Evolutionary conservation across 441 rosid genomes (phyloP).

Genomic region (Metrosideros polymorpha): DNA sequence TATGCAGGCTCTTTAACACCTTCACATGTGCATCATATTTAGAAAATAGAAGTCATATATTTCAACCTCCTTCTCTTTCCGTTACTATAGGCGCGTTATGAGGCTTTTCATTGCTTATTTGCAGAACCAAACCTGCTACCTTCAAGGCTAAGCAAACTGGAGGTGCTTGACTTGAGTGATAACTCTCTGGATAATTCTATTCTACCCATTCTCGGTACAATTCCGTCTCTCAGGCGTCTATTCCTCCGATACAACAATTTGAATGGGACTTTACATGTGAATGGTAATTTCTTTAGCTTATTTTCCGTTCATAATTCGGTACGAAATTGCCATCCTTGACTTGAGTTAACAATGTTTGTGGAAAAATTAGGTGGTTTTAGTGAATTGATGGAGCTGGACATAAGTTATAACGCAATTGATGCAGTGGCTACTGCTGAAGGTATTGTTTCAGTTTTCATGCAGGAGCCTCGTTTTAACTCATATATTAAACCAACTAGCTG

Average conservation of each 20-base stretch:
- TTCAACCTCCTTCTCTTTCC: not conserved
- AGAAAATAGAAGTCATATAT: not conserved
- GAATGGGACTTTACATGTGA: not conserved
- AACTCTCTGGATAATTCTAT: not conserved
- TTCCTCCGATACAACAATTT: too few species aligned
- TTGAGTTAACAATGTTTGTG: not conserved
- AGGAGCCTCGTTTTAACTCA: accelerated
- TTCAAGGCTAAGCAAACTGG: not conserved
- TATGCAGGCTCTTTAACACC: not conserved
- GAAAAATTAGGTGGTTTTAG: not conserved
- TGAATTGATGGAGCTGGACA: not conserved
- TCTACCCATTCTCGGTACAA: accelerated
- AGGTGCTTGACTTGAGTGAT: accelerated
- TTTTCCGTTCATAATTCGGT: accelerated
- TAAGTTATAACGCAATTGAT: not conserved
- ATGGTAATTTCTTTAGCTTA: not conserved
- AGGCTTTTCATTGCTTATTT: not conserved
- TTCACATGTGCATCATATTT: not conserved
- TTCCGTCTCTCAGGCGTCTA: not conserved
- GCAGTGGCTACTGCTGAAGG: accelerated
- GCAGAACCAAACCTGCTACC: not conserved
- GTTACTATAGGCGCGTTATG: too few species aligned
- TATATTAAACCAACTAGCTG: not conserved
- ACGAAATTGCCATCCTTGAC: not conserved
- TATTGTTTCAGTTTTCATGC: accelerated